Conservation (phyloP, 441 rosid genomes). For the Syzygium syzygioides region DNA sequence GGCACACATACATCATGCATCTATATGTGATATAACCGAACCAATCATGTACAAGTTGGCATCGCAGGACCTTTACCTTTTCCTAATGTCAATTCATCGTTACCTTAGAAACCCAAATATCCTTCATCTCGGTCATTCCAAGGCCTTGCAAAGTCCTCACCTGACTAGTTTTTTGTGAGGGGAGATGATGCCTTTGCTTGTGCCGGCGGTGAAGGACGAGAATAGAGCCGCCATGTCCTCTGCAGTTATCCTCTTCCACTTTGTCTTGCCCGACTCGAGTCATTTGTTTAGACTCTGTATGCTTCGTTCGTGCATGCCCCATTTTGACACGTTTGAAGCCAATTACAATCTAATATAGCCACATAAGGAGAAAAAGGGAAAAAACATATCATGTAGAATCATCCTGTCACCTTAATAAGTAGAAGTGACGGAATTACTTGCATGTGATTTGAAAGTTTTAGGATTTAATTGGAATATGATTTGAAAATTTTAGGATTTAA, state of each 20-base stretch:
- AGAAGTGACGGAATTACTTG: accelerated
- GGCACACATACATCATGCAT: neutral
- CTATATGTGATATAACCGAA: neutral
- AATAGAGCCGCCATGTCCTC: neutral
- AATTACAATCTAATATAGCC: neutral
- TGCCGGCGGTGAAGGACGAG: neutral
- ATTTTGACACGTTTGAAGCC: accelerated
- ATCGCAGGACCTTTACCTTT: neutral
- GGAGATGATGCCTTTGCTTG: neutral
- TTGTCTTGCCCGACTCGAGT: neutral
- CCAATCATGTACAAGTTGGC: neutral
- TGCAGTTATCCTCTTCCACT: neutral
- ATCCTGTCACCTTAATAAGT: accelerated
- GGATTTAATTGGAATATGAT: too few species aligned
- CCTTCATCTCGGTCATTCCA: neutral
- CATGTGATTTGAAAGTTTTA: neutral
- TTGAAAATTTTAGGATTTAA: too few species aligned
- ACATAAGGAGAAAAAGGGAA: neutral
- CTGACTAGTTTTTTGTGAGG: neutral
- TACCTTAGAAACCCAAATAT: neutral
- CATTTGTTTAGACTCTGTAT: neutral
- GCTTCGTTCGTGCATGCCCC: neutral
- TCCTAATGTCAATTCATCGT: neutral
- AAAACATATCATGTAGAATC: accelerated
- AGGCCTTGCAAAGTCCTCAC: neutral